Evolutionary conservation across 257 asterid species (phyloP).

Genomic region (Anisodus acutangulus): DNA sequence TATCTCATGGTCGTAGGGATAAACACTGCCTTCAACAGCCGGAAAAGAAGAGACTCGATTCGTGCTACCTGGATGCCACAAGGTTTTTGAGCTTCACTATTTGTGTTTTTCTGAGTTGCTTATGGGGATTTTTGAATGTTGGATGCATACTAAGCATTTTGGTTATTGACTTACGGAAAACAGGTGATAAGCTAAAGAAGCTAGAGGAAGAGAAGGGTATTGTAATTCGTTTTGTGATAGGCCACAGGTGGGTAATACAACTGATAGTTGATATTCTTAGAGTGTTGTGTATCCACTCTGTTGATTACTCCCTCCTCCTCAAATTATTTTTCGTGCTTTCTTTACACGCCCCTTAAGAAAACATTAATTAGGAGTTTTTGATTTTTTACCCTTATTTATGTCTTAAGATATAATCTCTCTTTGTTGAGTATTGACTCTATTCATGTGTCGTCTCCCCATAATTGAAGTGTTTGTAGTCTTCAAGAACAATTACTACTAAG

Average conservation of each 20-base stretch:
- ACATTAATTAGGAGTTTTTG: too few relatives aligned
- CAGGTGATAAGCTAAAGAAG: slow-evolving; percentile 61
- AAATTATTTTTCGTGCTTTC: too few relatives aligned
- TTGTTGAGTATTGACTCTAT: too few relatives aligned
- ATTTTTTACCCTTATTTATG: too few relatives aligned
- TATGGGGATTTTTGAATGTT: slow-evolving; percentile 23
- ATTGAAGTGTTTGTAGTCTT: too few relatives aligned
- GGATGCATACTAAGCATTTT: slow-evolving; percentile 24
- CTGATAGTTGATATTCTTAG: slow-evolving; percentile 12
- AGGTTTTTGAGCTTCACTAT: slow-evolving; percentile 52
- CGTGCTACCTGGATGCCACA: slow-evolving; percentile 94
- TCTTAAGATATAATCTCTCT: too few relatives aligned
- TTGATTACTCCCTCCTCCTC: too few relatives aligned
- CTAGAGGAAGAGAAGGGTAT: slow-evolving; percentile 72
- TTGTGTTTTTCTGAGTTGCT: neutral
- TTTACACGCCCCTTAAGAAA: too few relatives aligned
- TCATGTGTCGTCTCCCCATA: too few relatives aligned
- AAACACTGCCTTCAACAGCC: slow-evolving; percentile 88
- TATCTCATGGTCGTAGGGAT: slow-evolving; percentile 82
- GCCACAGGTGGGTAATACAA: slow-evolving; percentile 55
- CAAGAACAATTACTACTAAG: too few relatives aligned
- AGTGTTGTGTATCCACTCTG: too few relatives aligned
- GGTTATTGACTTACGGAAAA: slow-evolving; percentile 34
- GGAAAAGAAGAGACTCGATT: slow-evolving; percentile 88
- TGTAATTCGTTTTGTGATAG: slow-evolving; percentile 58